phyloP scores from a whole-genome alignment of 2,329 filamentous ascomycete species.

The Cladobotryum mycophilum region DNA sequence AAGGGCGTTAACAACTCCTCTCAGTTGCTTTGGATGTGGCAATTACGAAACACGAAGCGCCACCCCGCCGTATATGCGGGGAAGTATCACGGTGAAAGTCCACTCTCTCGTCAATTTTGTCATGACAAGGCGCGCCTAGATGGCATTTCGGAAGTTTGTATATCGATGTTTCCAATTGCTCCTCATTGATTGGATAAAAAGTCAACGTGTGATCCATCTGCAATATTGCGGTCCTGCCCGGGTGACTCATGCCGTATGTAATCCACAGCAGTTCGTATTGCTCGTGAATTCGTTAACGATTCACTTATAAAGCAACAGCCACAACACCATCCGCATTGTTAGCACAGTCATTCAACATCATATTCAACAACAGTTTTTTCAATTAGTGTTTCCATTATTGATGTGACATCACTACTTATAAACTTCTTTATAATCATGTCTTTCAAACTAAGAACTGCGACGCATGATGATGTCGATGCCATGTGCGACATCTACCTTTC shows the following conservation, averaged over 20 bases:
- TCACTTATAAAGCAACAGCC: not conserved
- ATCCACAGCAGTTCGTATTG: not conserved
- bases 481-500: conserved; percentile 39
- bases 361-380: not conserved
- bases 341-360: too few species aligned
- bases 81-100: too few species aligned
- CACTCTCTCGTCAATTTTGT: too few species aligned
- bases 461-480: conserved; percentile 31
- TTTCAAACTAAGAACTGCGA: conserved; percentile 32
- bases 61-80: too few species aligned
- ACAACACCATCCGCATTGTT: not conserved
- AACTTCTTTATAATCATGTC: conserved; percentile 14
- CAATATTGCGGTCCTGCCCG: not conserved
- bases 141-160: too few species aligned
- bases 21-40: too few species aligned
- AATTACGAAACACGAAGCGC: too few species aligned
- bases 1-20: too few species aligned
- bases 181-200: not conserved
- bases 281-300: not conserved
- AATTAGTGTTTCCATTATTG: too few species aligned
- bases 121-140: too few species aligned
- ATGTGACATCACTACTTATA: too few species aligned
- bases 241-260: not conserved
- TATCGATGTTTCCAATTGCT: not conserved
- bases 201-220: too few species aligned